Conservation (phyloP, 805 yeast genomes). For the Saccharomycopsis sp. region DNA sequence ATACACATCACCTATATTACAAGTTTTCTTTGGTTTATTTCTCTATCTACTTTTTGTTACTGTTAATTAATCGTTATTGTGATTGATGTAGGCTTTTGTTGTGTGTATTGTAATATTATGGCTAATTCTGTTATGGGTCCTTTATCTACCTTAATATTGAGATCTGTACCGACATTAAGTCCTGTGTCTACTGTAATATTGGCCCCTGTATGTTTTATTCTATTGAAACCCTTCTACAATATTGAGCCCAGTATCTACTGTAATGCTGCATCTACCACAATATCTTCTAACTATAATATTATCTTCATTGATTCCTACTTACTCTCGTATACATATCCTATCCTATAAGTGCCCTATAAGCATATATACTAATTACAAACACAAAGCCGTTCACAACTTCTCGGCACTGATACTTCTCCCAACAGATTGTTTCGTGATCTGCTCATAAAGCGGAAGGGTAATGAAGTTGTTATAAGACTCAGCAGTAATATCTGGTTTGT, state of each 20-base stretch:
- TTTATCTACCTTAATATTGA: too few relatives aligned
- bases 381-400: neutral
- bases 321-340: too few relatives aligned
- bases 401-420: neutral
- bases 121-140: too few relatives aligned
- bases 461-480: constrained; percentile 60
- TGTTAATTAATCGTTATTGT: neutral
- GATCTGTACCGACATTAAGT: too few relatives aligned
- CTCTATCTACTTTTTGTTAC: neutral
- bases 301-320: neutral
- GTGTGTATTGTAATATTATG: too few relatives aligned
- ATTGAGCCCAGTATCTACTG: too few relatives aligned
- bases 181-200: too few relatives aligned
- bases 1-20: neutral
- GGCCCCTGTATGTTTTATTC: too few relatives aligned
- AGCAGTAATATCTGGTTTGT: constrained; percentile 58
- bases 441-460: constrained; percentile 58
- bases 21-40: neutral
- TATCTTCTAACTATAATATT: too few relatives aligned
- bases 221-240: too few relatives aligned
- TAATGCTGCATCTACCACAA: too few relatives aligned
- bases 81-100: neutral
- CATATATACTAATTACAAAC: neutral
- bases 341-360: too few relatives aligned
- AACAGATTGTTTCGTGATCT: constrained; percentile 34